phyloP scores from a whole-genome alignment of 768 basidiomycete species.

The Kwoniella pini region DNA sequence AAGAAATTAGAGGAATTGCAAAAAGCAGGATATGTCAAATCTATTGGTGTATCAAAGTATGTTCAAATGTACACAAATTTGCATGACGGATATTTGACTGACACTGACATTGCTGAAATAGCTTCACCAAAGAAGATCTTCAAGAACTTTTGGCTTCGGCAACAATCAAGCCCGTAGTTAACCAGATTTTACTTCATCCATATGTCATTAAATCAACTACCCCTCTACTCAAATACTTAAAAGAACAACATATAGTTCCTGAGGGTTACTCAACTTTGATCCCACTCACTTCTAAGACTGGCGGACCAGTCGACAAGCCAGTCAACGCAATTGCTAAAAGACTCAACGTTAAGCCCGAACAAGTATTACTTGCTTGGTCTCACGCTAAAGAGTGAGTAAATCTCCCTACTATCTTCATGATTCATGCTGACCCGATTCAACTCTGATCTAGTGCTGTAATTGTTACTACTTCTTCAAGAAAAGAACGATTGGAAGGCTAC shows the following conservation, averaged over 20 bases:
- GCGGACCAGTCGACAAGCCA: slow-evolving; percentile 28
- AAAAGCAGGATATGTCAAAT: slow-evolving; percentile 39
- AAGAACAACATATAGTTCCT: slow-evolving; percentile 35
- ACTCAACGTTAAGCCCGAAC: slow-evolving; percentile 31
- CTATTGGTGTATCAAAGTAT: slow-evolving; percentile 50
- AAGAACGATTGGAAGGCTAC: slow-evolving; percentile 66
- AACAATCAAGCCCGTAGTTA: slow-evolving; percentile 41
- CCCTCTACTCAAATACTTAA: slow-evolving; percentile 31
- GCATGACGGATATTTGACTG: not conserved
- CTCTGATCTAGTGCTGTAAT: slow-evolving; percentile 50
- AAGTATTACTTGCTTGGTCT: slow-evolving; percentile 42
- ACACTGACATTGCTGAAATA: slow-evolving; percentile 1
- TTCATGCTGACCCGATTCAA: no score
- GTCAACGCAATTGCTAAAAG: slow-evolving; percentile 27
- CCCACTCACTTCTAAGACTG: slow-evolving; percentile 34
- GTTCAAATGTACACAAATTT: not conserved
- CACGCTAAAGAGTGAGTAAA: slow-evolving; percentile 38
- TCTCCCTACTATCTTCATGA: no score
- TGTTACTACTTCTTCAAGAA: slow-evolving; percentile 51
- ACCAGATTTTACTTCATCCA: slow-evolving; percentile 46
- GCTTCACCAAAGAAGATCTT: slow-evolving; percentile 37
- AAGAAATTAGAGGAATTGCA: slow-evolving; percentile 39
- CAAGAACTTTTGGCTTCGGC: slow-evolving; percentile 30
- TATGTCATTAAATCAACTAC: slow-evolving; percentile 32
- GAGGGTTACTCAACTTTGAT: slow-evolving; percentile 43